Percentiles rank a stretch among this genome's conserved stretches.
phyloP scores from a whole-genome alignment of 2,329 filamentous ascomycete genomes.

The Cordyceps cicadae region DNA sequence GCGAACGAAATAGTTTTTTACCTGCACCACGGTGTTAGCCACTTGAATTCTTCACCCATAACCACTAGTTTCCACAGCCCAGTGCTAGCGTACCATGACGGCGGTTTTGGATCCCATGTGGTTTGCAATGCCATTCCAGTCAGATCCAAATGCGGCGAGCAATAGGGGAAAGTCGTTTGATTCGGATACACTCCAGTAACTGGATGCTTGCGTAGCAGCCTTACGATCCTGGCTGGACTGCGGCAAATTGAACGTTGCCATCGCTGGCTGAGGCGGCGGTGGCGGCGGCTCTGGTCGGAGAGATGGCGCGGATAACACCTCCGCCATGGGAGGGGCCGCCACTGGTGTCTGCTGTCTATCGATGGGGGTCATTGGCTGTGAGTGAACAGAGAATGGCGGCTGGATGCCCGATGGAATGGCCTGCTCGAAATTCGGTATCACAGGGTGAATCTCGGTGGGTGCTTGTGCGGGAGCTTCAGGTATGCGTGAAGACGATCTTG shows the following conservation, averaged over 20 bases:
- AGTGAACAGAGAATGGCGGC: constrained; percentile 30
- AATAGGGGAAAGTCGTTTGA: constrained; percentile 67
- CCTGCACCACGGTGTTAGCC: background rate
- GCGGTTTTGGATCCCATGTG: constrained; percentile 79
- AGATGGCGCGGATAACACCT: constrained; percentile 49
- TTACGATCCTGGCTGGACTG: constrained; percentile 42
- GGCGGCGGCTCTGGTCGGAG: constrained; percentile 44
- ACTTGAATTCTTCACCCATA: background rate
- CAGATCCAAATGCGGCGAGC: constrained; percentile 67
- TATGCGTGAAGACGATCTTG: constrained; percentile 46
- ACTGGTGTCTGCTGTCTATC: constrained; percentile 8
- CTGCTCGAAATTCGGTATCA: constrained; percentile 37
- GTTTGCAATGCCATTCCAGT: constrained; percentile 66
- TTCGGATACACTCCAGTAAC: constrained; percentile 83
- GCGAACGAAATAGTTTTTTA: constrained; percentile 58
- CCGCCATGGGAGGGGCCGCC: constrained; percentile 33
- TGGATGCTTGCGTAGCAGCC: constrained; percentile 54
- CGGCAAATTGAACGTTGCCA: constrained; percentile 43
- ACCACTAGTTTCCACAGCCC: background rate
- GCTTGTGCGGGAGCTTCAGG: constrained; percentile 30
- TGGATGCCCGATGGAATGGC: constrained; percentile 32
- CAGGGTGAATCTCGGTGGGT: constrained; percentile 32
- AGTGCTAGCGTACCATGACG: constrained; percentile 55
- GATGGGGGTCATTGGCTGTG: constrained; percentile 21
- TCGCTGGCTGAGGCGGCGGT: constrained; percentile 37